phyloP scores from a whole-genome alignment of 2,329 filamentous ascomycete genomes.

The Botryotinia convoluta region DNA sequence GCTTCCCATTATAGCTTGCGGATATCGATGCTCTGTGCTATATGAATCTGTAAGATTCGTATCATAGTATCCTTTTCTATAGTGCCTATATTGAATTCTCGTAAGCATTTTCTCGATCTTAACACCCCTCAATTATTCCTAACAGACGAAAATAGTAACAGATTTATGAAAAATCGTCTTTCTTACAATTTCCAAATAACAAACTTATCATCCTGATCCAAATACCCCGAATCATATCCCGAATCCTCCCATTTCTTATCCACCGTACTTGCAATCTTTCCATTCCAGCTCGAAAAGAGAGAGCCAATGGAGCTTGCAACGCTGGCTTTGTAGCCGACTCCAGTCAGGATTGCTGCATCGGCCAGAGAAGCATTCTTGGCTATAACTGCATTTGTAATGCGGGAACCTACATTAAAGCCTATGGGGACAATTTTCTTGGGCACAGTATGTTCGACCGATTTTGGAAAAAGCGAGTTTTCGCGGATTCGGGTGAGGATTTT shows the following conservation, averaged over 20 bases:
- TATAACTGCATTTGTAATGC: not conserved
- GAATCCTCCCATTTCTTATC: not conserved
- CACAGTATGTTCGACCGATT: not conserved
- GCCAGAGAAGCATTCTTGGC: not conserved
- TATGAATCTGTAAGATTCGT: not conserved
- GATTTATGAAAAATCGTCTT: not conserved
- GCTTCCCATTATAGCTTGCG: not conserved
- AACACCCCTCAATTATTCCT: not conserved
- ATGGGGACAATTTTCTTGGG: not conserved
- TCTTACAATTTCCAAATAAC: not conserved
- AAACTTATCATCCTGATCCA: not conserved
- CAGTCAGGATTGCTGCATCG: not conserved
- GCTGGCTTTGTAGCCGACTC: not conserved
- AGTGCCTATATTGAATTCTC: not conserved
- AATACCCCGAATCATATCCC: not conserved
- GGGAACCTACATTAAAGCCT: not conserved
- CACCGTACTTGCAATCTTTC: not conserved
- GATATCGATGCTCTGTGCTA: not conserved
- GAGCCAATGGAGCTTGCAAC: not conserved
- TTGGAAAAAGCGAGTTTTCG: not conserved
- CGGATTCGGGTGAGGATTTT: not conserved
- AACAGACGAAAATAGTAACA: not conserved
- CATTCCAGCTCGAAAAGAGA: not conserved
- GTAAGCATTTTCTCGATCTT: not conserved
- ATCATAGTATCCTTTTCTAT: not conserved